Evolutionary conservation across 2,329 filamentous ascomycete genomes (phyloP).

Genomic region (Fusarium redolens): DNA sequence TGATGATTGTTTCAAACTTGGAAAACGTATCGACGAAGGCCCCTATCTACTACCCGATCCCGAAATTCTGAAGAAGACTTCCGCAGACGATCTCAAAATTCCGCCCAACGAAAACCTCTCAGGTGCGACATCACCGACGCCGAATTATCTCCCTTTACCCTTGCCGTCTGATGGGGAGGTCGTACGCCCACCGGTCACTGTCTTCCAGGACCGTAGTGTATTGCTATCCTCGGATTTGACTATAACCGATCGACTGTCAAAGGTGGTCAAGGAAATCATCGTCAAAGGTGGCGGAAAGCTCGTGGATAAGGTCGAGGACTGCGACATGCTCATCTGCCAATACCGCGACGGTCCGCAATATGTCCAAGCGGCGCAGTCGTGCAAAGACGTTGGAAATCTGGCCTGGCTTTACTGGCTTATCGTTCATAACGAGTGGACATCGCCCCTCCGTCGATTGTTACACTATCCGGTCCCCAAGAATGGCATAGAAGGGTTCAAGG

Average conservation of each 20-base stretch:
- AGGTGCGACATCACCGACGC: slow-evolving; percentile 70
- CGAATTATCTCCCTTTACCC: slow-evolving; percentile 57
- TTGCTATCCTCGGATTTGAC: slow-evolving; percentile 81
- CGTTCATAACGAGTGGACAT: slow-evolving; percentile 88
- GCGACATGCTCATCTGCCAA: slow-evolving; percentile 87
- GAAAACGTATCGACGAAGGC: slow-evolving; percentile 87
- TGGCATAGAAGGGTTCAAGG: slow-evolving; percentile 83
- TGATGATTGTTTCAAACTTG: slow-evolving; percentile 93
- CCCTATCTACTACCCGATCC: slow-evolving; percentile 90
- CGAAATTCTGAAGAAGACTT: slow-evolving; percentile 75
- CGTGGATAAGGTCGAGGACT: slow-evolving; percentile 72
- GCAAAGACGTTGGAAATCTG: slow-evolving; percentile 90
- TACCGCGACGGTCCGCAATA: slow-evolving; percentile 87
- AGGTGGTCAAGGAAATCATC: slow-evolving; percentile 78
- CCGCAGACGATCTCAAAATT: slow-evolving; percentile 67
- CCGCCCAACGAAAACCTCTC: slow-evolving; percentile 70
- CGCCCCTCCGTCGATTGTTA: slow-evolving; percentile 81
- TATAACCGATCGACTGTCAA: slow-evolving; percentile 73
- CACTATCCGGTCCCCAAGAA: slow-evolving; percentile 87
- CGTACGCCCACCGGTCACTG: slow-evolving; percentile 68
- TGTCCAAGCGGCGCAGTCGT: slow-evolving; percentile 76
- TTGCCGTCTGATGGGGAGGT: slow-evolving; percentile 52
- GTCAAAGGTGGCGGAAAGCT: slow-evolving; percentile 76
- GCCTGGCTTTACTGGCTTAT: slow-evolving; percentile 96
- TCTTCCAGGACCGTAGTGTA: slow-evolving; percentile 82